These are phyloP conservation scores for Acanthamoeba sp. DNA, from an alignment of 208 protist genomes.

Conservation along the genomic window DNA sequence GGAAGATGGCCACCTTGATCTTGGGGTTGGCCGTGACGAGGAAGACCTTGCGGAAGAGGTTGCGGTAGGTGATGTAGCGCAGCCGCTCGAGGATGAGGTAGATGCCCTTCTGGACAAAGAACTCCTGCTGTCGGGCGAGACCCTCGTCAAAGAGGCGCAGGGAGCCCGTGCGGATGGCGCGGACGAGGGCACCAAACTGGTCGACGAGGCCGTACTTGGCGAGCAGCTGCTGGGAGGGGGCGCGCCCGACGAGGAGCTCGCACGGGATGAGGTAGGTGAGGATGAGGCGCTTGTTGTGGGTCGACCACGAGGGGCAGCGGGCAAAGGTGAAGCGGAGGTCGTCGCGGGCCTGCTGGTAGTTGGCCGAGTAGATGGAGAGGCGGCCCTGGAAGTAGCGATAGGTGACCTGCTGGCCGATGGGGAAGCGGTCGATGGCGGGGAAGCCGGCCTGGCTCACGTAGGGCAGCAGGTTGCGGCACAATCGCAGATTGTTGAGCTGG, in stretches of 20 bases:
- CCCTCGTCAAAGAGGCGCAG: slow-evolving; percentile 52
- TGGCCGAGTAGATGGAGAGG: slow-evolving; percentile 46
- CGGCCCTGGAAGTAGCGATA: slow-evolving; percentile 75
- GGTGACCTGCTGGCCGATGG: slow-evolving; percentile 56
- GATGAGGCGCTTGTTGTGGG: slow-evolving; percentile 76
- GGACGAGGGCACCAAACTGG: slow-evolving; percentile 53
- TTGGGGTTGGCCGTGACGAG: slow-evolving; percentile 4
- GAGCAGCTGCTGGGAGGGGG: slow-evolving; percentile 43
- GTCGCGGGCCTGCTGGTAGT: slow-evolving; percentile 64
- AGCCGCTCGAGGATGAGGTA: slow-evolving; percentile 78
- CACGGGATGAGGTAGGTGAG: slow-evolving; percentile 78
- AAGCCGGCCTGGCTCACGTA: slow-evolving; percentile 52
- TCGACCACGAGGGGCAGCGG: background rate
- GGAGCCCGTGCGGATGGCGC: slow-evolving; percentile 69
- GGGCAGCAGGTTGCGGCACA: slow-evolving; percentile 69
- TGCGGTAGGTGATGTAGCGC: slow-evolving; percentile 74
- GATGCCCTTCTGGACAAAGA: slow-evolving; percentile 75
- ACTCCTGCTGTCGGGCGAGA: slow-evolving; percentile 33
- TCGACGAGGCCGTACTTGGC: slow-evolving; percentile 72
- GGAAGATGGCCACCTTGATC: slow-evolving; percentile 6
- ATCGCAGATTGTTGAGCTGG: slow-evolving; percentile 72
- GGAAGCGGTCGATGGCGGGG: slow-evolving; percentile 59
- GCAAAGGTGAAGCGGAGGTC: slow-evolving; percentile 71
- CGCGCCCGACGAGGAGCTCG: slow-evolving; percentile 46
- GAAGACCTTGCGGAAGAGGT: slow-evolving; percentile 73